A percentile compares a stretch with the other conserved stretches of the same genome.
Conservation (phyloP, 805 yeast genomes). For the Kluyveromyces siamensis region DNA sequence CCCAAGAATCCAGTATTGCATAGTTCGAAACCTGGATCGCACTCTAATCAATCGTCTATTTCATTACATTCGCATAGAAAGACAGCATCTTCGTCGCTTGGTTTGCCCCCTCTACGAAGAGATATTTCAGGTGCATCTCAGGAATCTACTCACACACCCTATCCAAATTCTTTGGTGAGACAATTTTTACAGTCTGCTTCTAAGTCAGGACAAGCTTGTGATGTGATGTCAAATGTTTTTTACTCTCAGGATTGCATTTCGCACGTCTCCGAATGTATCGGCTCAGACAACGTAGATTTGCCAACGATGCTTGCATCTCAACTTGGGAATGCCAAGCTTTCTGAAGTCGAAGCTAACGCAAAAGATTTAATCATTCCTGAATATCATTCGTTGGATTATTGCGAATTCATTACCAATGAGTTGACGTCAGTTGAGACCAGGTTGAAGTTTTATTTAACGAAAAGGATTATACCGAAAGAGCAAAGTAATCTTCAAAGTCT, state of each 20-base stretch:
- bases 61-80: not conserved
- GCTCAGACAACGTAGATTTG: not conserved
- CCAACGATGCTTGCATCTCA: not conserved
- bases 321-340: not conserved
- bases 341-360: not conserved
- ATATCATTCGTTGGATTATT: not conserved
- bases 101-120: not conserved
- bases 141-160: not conserved
- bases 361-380: not conserved
- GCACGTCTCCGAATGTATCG: not conserved
- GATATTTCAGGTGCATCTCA: not conserved
- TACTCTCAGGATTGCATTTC: not conserved
- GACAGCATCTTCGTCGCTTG: not conserved
- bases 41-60: not conserved
- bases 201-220: not conserved
- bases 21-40: not conserved
- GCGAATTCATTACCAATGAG: conserved; percentile 10
- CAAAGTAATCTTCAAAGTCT: conserved; percentile 20
- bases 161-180: not conserved
- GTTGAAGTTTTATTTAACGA: conserved; percentile 15
- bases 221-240: not conserved
- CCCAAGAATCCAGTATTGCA: not conserved
- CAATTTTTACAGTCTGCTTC: conserved; percentile 2
- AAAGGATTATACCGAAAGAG: conserved; percentile 21
- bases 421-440: conserved; percentile 18